phyloP scores from a whole-genome alignment of 192 early-diverging fungal species.

The Umbelopsis sp. region DNA sequence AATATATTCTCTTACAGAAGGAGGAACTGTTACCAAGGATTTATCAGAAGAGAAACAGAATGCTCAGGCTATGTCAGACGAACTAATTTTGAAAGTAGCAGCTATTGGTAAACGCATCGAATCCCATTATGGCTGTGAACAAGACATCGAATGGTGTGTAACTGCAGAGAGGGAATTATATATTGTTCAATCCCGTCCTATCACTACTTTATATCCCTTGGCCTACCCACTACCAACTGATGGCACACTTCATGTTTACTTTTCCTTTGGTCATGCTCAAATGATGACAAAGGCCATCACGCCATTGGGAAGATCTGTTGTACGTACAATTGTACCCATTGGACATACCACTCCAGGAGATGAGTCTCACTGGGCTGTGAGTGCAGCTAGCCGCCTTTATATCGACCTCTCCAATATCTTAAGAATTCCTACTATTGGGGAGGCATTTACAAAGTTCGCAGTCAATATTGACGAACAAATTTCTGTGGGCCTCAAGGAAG shows the following conservation, averaged over 20 bases:
- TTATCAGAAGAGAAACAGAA: not conserved
- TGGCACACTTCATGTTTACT: constrained; percentile 7
- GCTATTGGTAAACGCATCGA: not conserved
- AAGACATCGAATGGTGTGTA: constrained; percentile 13
- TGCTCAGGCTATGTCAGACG: not conserved
- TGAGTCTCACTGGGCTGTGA: not conserved
- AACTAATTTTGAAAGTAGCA: not conserved
- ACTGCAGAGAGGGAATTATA: not conserved
- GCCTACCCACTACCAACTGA: not conserved
- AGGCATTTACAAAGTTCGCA: not conserved
- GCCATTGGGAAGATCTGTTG: not conserved
- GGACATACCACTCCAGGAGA: not conserved
- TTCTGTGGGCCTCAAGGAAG: not conserved
- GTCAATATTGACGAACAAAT: not conserved
- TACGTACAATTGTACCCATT: not conserved
- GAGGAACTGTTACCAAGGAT: constrained; percentile 9
- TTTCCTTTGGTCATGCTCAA: not conserved
- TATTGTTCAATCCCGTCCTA: constrained; percentile 7
- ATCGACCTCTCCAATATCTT: not conserved
- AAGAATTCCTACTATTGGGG: not conserved
- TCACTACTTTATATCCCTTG: constrained; percentile 5
- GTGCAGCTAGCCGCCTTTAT: not conserved
- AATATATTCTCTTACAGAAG: not conserved
- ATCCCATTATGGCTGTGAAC: constrained; percentile 8
- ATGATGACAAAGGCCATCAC: constrained; percentile 1